These are phyloP conservation scores for Boletus huronensis DNA, from an alignment of 768 basidiomycete genomes.

Conservation along the genomic window DNA sequence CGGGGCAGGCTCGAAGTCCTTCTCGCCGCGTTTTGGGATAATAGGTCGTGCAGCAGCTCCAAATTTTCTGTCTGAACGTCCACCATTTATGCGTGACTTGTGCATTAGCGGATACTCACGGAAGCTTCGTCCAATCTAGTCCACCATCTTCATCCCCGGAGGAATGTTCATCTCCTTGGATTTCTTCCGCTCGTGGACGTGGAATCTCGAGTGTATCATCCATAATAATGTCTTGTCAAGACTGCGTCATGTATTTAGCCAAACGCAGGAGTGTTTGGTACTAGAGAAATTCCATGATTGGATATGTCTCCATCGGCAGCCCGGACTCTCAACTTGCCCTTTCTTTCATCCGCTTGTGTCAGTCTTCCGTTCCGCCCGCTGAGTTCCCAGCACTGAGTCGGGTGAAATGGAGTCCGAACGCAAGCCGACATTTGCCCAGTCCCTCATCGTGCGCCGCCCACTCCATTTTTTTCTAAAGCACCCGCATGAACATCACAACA, in stretches of 20 bases:
- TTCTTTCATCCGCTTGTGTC: background rate
- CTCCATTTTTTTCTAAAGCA: slow-evolving; percentile 8
- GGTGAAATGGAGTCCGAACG: slow-evolving; percentile 27
- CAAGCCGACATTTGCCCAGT: slow-evolving; percentile 44
- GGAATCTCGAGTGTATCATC: slow-evolving; percentile 58
- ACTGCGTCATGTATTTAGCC: background rate
- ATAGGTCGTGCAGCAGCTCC: slow-evolving; percentile 49
- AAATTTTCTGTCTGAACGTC: slow-evolving; percentile 14
- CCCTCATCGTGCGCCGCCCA: slow-evolving; percentile 40
- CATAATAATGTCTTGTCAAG: slow-evolving; percentile 44
- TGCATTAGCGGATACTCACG: slow-evolving; percentile 38
- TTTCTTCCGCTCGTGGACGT: slow-evolving; percentile 10
- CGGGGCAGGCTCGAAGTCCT: slow-evolving; percentile 86
- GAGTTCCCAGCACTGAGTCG: background rate
- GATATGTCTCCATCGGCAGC: background rate
- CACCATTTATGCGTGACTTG: slow-evolving; percentile 4
- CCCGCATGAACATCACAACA: slow-evolving; percentile 11
- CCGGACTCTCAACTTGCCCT: background rate
- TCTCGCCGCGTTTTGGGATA: slow-evolving; percentile 95
- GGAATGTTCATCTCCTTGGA: slow-evolving; percentile 42
- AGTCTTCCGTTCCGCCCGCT: slow-evolving; percentile 7
- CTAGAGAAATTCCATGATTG: slow-evolving; percentile 10
- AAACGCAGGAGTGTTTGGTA: background rate
- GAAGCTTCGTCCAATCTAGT: slow-evolving; percentile 79
- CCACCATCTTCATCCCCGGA: slow-evolving; percentile 75